Percentiles rank a stretch among this genome's conserved stretches.
These are phyloP conservation scores for Ophiocordyceps australis DNA, from an alignment of 2,329 filamentous ascomycete genomes.

Conservation along the genomic window DNA sequence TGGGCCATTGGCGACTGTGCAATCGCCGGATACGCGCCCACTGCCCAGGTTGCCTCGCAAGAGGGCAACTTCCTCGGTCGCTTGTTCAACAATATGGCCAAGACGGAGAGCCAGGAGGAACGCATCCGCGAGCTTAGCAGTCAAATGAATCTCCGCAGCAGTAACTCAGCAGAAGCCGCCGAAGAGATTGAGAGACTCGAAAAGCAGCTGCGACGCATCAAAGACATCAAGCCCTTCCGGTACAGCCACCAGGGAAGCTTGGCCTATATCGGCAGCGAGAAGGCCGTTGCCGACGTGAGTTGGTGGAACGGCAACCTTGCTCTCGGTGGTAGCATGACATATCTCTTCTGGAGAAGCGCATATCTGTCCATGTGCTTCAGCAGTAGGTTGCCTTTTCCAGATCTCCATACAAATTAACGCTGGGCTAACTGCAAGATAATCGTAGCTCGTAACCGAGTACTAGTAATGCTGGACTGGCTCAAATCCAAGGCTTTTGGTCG, in stretches of 20 bases:
- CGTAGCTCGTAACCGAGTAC: slow-evolving; percentile 75
- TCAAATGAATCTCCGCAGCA: slow-evolving; percentile 39
- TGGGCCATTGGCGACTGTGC: slow-evolving; percentile 98
- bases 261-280: slow-evolving; percentile 96
- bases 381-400: slow-evolving; percentile 47
- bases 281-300: slow-evolving; percentile 90
- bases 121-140: slow-evolving; percentile 54
- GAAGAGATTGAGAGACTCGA: slow-evolving; percentile 71
- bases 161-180: slow-evolving; percentile 48
- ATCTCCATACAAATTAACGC: no score
- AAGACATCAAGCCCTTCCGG: slow-evolving; percentile 93
- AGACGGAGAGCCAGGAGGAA: slow-evolving; percentile 66
- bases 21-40: slow-evolving; percentile 92
- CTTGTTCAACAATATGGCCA: slow-evolving; percentile 98
- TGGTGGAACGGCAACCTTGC: slow-evolving; percentile 97
- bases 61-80: slow-evolving; percentile 89
- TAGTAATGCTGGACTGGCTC: slow-evolving; percentile 87
- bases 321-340: slow-evolving; percentile 82
- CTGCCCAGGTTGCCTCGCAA: slow-evolving; percentile 88
- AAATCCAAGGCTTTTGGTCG: slow-evolving; percentile 95
- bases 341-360: slow-evolving; percentile 94
- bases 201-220: slow-evolving; percentile 72
- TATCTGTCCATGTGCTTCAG: slow-evolving; percentile 99
- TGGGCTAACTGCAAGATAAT: no score
- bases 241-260: slow-evolving; percentile 95